Conservation (phyloP, 257 asterid genomes). For the Capsicum chinense region DNA sequence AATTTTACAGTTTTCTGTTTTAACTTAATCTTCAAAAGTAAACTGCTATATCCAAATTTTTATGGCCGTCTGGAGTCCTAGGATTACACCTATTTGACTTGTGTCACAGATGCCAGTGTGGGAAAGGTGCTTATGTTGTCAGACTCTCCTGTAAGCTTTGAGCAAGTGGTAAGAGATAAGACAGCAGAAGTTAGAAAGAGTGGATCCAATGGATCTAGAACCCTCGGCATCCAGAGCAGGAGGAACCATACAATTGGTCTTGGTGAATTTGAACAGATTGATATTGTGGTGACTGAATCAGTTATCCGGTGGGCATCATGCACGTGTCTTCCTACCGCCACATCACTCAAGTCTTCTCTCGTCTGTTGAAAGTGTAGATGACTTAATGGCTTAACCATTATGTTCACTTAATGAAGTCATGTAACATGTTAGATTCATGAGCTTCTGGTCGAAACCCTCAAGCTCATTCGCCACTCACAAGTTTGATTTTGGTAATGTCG, state of each 20-base stretch:
- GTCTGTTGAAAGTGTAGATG: conserved; percentile 51
- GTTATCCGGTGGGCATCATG: conserved; percentile 88
- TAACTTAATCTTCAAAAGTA: background rate
- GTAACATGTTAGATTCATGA: conserved; percentile 24
- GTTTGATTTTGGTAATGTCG: conserved; percentile 10
- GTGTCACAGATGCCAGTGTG: conserved; percentile 38
- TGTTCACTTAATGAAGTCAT: conserved; percentile 25
- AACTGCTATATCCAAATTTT: background rate
- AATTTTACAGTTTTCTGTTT: conserved; percentile 27
- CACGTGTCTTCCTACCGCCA: conserved; percentile 63
- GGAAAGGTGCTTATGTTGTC: conserved; percentile 34
- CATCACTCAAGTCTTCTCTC: conserved; percentile 74
- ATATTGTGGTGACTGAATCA: conserved; percentile 64
- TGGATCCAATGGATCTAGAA: conserved; percentile 38
- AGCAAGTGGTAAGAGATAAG: conserved; percentile 38
- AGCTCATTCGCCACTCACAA: conserved; percentile 16
- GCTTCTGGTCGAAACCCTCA: conserved; percentile 21
- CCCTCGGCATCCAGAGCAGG: conserved; percentile 53
- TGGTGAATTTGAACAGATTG: conserved; percentile 65
- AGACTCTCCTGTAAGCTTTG: conserved; percentile 33
- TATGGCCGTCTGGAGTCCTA: background rate
- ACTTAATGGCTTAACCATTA: conserved; percentile 1
- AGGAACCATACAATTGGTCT: conserved; percentile 74
- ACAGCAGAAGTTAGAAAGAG: conserved; percentile 42
- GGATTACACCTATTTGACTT: background rate